phyloP scores from a whole-genome alignment of 2,329 filamentous ascomycete genomes.

The Penicillium fuscoglaucum region DNA sequence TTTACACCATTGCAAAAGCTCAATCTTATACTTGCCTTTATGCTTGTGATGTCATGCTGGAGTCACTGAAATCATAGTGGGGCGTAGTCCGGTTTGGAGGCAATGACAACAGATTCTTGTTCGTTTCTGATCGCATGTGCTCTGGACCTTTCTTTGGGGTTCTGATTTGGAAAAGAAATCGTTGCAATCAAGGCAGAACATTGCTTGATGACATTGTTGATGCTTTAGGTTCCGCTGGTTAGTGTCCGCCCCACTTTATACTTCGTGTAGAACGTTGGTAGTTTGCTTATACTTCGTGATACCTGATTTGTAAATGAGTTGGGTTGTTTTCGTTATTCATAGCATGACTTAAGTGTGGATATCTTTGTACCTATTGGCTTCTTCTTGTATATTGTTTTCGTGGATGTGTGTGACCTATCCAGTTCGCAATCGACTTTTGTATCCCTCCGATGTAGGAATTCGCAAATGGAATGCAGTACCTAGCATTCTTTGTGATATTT shows the following conservation, averaged over 20 bases:
- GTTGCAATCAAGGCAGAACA: conserved; percentile 17
- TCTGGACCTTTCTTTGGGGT: conserved; percentile 15
- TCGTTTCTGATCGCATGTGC: conserved; percentile 5
- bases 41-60: conserved; percentile 29
- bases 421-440: neutral
- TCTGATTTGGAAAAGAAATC: conserved; percentile 3
- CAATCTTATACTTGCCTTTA: conserved; percentile 23
- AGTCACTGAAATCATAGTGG: conserved; percentile 34
- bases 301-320: neutral
- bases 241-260: conserved; percentile 4
- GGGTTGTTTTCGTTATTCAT: too few relatives aligned
- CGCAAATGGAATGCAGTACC: neutral
- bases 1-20: neutral
- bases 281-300: neutral
- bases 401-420: neutral
- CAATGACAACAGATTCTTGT: conserved; percentile 7
- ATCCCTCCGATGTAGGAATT: neutral
- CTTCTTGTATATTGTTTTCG: neutral
- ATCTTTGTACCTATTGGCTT: neutral
- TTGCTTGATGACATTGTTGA: conserved; percentile 20
- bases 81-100: conserved; percentile 15
- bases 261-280: neutral
- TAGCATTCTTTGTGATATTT: too few relatives aligned
- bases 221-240: conserved; percentile 6
- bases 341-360: neutral